These are phyloP conservation scores for Coemansia sp. DNA, from an alignment of 192 early-diverging fungal genomes.

Conservation along the genomic window DNA sequence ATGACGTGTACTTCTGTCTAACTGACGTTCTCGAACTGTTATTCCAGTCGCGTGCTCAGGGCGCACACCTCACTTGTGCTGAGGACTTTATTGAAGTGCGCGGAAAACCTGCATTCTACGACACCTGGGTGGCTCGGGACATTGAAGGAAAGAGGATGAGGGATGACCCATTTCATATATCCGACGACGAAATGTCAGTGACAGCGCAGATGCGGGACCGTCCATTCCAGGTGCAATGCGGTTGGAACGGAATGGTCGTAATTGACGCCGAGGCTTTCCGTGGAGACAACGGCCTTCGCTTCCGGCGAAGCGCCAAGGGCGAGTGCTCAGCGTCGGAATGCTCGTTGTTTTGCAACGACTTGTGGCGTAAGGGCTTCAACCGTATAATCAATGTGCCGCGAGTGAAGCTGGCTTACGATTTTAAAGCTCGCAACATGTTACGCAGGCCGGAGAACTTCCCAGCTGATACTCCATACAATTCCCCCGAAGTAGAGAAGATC, in stretches of 20 bases:
- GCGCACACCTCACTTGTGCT: conserved; percentile 54
- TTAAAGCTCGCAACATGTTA: conserved; percentile 25
- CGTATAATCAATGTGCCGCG: conserved; percentile 46
- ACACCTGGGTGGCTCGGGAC: conserved; percentile 57
- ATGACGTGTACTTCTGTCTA: conserved; percentile 52
- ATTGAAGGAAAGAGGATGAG: conserved; percentile 24
- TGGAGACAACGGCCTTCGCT: conserved; percentile 18
- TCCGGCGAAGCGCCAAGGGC: conserved; percentile 22
- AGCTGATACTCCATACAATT: conserved; percentile 19
- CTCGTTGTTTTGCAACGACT: conserved; percentile 56
- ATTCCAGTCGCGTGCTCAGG: conserved; percentile 45
- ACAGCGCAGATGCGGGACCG: conserved; percentile 23
- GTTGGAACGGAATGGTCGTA: conserved; percentile 57
- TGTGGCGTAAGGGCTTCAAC: conserved; percentile 33
- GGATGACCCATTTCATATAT: no score
- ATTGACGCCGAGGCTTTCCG: conserved; percentile 43
- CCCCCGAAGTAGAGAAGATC: conserved; percentile 3
- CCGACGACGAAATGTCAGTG: conserved; percentile 20
- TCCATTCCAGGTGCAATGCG: conserved; percentile 57
- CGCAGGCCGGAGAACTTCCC: conserved; percentile 22
- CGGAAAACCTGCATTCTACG: conserved; percentile 45
- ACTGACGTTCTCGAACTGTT: conserved; percentile 57
- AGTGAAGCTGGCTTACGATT: conserved; percentile 50
- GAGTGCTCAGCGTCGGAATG: conserved; percentile 60
- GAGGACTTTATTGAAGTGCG: conserved; percentile 46